Percentiles rank a stretch among this genome's conserved stretches.
Evolutionary conservation across 2,329 filamentous ascomycete species (phyloP).

Genomic region (Alternaria atra): DNA sequence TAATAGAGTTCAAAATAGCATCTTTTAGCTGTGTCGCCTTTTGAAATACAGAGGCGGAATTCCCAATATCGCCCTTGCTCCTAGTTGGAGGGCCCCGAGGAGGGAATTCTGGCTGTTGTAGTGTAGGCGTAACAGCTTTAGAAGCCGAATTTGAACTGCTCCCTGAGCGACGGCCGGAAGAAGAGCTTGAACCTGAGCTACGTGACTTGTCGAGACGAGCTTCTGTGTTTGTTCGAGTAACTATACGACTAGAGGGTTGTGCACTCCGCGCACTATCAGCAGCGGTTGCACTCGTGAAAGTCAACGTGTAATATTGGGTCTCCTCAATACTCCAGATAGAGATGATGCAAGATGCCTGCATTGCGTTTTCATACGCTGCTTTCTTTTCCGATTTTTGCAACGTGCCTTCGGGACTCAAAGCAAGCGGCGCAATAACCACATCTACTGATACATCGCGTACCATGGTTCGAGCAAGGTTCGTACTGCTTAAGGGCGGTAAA

Average conservation of each 20-base stretch:
- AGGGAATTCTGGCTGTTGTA: slow-evolving; percentile 69
- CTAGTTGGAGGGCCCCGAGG: slow-evolving; percentile 71
- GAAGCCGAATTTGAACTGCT: slow-evolving; percentile 49
- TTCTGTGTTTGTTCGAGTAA: slow-evolving; percentile 53
- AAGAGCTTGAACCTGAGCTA: slow-evolving; percentile 53
- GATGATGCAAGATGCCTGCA: slow-evolving; percentile 78
- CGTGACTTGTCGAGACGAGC: slow-evolving; percentile 43
- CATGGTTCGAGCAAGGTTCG: slow-evolving; percentile 51
- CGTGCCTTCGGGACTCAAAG: slow-evolving; percentile 17
- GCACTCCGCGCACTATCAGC: slow-evolving; percentile 22
- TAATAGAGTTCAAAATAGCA: slow-evolving; percentile 76
- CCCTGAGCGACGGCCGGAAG: slow-evolving; percentile 44
- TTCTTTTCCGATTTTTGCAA: slow-evolving; percentile 26
- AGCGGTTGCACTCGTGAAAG: slow-evolving; percentile 69
- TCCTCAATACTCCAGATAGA: slow-evolving; percentile 76
- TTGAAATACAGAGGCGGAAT: slow-evolving; percentile 71
- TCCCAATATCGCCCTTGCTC: slow-evolving; percentile 57
- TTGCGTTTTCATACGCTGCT: slow-evolving; percentile 39
- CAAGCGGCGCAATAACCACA: slow-evolving; percentile 67
- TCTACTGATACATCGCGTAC: slow-evolving; percentile 72
- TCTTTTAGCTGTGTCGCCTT: slow-evolving; percentile 81
- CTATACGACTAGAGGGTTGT: slow-evolving; percentile 50
- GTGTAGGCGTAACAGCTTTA: slow-evolving; percentile 61
- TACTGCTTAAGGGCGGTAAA: slow-evolving; percentile 43
- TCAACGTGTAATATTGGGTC: slow-evolving; percentile 75